These are phyloP conservation scores for Fusarium proliferatum DNA, from an alignment of 2,329 filamentous ascomycete genomes.

Conservation along the genomic window DNA sequence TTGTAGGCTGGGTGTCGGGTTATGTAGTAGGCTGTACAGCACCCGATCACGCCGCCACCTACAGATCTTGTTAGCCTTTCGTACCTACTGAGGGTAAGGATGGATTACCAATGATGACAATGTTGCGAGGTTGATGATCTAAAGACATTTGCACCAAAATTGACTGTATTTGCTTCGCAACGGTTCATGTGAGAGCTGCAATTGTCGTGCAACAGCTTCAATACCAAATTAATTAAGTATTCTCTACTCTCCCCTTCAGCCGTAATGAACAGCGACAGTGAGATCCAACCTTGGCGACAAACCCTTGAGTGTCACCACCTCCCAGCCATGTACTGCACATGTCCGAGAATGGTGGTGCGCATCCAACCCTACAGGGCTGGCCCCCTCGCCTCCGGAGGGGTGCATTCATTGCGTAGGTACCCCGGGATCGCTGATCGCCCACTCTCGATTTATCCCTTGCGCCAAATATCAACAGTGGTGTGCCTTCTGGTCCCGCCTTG, in stretches of 20 bases:
- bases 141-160: neutral
- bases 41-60: neutral
- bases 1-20: neutral
- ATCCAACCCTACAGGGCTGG: neutral
- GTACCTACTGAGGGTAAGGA: neutral
- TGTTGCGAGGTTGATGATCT: neutral
- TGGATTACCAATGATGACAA: neutral
- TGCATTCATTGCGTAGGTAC: neutral
- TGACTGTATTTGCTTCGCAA: neutral
- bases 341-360: neutral
- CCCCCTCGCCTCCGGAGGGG: neutral
- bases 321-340: neutral
- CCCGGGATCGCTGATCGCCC: neutral
- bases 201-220: neutral
- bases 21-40: neutral
- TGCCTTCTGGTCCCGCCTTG: neutral
- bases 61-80: fast-evolving
- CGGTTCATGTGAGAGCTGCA: fast-evolving
- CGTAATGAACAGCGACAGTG: neutral
- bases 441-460: neutral
- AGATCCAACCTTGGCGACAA: neutral
- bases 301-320: neutral
- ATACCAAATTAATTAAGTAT: neutral
- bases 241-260: neutral
- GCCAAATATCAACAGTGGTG: neutral